Evolutionary conservation across 805 yeast species (phyloP).

Genomic region (Ogataea methanolica): DNA sequence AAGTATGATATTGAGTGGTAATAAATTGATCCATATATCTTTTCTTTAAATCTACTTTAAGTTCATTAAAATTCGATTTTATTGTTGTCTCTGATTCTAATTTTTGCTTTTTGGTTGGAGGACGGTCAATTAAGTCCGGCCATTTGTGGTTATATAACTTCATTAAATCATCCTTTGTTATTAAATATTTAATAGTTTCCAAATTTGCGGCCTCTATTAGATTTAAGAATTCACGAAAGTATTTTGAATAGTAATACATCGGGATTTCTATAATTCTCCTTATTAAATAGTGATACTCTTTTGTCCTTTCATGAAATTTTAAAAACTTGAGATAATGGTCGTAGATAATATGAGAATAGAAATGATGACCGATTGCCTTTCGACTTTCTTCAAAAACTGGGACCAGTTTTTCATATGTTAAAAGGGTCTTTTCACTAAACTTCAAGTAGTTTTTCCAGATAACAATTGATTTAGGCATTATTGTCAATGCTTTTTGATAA

Average conservation of each 20-base stretch:
- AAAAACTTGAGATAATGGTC: slow-evolving; percentile 43
- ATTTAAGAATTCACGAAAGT: slow-evolving; percentile 36
- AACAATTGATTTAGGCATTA: slow-evolving; percentile 40
- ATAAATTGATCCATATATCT: slow-evolving; percentile 48
- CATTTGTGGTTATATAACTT: slow-evolving; percentile 15
- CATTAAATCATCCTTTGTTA: slow-evolving; percentile 20
- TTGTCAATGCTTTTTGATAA: slow-evolving; percentile 35
- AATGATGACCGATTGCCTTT: slow-evolving; percentile 46
- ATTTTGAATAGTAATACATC: slow-evolving; percentile 45
- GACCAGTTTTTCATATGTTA: slow-evolving; percentile 30
- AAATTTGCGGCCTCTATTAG: slow-evolving; percentile 32
- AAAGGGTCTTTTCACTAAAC: slow-evolving; percentile 31
- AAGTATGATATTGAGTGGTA: slow-evolving; percentile 49
- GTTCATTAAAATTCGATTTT: slow-evolving; percentile 19
- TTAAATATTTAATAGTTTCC: slow-evolving; percentile 22
- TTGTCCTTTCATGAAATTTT: slow-evolving; percentile 18
- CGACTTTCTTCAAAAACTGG: slow-evolving; percentile 44
- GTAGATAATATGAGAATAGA: slow-evolving; percentile 47
- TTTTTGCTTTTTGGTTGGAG: background rate
- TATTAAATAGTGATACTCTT: slow-evolving; percentile 38
- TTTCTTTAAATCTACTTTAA: slow-evolving; percentile 39
- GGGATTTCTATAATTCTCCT: slow-evolving; percentile 54
- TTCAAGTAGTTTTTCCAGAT: slow-evolving; percentile 48
- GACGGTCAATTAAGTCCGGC: slow-evolving; percentile 20
- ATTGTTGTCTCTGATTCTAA: background rate